phyloP scores from a whole-genome alignment of 495 filamentous ascomycete genomes.

The Melanomma pulvis-pyrius region DNA sequence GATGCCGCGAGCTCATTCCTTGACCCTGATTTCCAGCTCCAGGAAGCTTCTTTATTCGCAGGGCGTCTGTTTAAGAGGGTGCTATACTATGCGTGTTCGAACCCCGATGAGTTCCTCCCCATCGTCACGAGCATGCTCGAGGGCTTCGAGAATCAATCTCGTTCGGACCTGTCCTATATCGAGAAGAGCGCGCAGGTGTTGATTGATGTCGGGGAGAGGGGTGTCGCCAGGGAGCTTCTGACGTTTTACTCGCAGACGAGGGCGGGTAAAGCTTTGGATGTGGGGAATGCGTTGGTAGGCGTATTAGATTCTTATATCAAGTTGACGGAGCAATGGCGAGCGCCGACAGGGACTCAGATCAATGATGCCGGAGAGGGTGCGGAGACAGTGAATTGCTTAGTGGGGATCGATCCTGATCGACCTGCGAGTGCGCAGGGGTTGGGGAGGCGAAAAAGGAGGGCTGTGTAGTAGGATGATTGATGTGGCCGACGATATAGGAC shows the following conservation, averaged over 20 bases:
- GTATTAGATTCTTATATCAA: slow-evolving; percentile 1
- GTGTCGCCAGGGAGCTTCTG: background rate
- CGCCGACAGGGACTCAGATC: background rate
- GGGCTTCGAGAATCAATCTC: slow-evolving; percentile 1
- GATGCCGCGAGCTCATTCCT: slow-evolving; percentile 1
- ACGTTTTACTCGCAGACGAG: background rate
- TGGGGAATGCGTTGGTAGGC: background rate
- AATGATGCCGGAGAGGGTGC: slow-evolving; percentile 1
- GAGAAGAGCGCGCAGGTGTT: background rate
- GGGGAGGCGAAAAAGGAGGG: background rate
- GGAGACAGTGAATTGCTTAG: slow-evolving; percentile 4
- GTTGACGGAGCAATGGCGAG: background rate
- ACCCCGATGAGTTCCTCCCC: background rate
- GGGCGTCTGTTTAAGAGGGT: background rate
- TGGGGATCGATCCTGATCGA: slow-evolving; percentile 1
- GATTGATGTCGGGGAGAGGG: background rate
- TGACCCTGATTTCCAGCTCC: background rate
- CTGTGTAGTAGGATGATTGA: no score
- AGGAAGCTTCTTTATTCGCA: background rate
- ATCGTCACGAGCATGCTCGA: background rate
- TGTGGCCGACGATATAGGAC: no score
- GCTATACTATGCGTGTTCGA: background rate
- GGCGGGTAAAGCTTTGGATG: background rate
- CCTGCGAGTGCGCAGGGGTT: background rate
- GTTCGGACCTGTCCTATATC: background rate